Conservation (phyloP, 1,139 yeast species). For the Zygotorulaspora mrakii region DNA sequence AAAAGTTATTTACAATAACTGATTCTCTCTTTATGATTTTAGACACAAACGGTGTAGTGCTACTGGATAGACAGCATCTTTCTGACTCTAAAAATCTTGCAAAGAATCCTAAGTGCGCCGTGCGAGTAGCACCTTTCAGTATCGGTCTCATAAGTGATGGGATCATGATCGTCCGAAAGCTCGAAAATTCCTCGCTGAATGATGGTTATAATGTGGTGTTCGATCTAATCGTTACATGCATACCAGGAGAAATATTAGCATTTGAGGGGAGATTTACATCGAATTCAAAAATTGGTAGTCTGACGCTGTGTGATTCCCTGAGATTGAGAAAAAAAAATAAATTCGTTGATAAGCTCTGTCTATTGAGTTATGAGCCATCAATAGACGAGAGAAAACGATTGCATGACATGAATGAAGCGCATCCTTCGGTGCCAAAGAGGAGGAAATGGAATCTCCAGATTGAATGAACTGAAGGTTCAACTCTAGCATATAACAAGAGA, state of each 20-base stretch:
- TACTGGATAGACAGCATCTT: constrained; percentile 21
- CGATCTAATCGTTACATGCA: constrained; percentile 20
- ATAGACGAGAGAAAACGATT: constrained; percentile 10
- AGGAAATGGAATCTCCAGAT: constrained; percentile 11
- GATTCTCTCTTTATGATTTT: constrained; percentile 24
- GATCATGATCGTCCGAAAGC: constrained; percentile 19
- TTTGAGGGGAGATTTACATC: constrained; percentile 22
- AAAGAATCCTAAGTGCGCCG: constrained; percentile 12
- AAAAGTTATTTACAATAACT: constrained; percentile 27
- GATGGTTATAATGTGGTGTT: constrained; percentile 17
- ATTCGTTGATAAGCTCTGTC: constrained; percentile 25
- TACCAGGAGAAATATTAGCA: constrained; percentile 25
- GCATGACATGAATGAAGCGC: constrained; percentile 3
- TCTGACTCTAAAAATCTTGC: constrained; percentile 13
- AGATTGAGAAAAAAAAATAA: constrained; percentile 16
- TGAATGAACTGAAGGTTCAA: neutral
- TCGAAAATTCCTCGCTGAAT: constrained; percentile 13
- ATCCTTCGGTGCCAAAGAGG: constrained; percentile 10
- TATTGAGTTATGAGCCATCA: constrained; percentile 15
- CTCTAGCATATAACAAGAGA: no score
- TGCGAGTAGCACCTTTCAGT: constrained; percentile 22
- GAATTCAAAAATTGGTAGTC: constrained; percentile 22
- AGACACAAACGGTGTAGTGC: constrained; percentile 26
- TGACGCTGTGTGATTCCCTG: constrained; percentile 21
- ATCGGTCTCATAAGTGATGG: constrained; percentile 30